Base-by-base conservation (phyloP, 768 basidiomycete genomes). In the Tylopilus plumbeoviolaceoides region DNA sequence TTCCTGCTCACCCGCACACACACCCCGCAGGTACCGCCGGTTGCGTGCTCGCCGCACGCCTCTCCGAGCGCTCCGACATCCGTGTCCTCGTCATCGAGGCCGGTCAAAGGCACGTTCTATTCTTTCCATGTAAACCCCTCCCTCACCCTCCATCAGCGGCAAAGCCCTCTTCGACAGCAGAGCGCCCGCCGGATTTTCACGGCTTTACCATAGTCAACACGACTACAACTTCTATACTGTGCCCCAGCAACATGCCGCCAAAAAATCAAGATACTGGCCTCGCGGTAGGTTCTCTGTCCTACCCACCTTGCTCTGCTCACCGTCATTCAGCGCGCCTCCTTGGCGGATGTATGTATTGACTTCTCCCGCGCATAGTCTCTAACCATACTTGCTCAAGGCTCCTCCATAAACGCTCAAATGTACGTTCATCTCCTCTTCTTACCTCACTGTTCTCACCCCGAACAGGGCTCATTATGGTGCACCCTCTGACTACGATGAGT, bases 401-500 rank as follows among this genome's bases (percentile, higher is more conserved):
- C 83, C 5, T 75, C 83, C 2, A 78, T 87, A 44, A 89, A 89
- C 59, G 86, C 85, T 1, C 66, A 69, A 64, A 73, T 80, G 78
- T 74, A 51, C 12, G 62, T 56, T 35, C 3, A 7, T 9, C 14
- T 15, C 25, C 35, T 20, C 14, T 8, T 5, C n/a, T 42, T 7
- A 20, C 14, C 12, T 21, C 36, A 8, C 7, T n/a, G 7, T 44
- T 3, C 56, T 66, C 43, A 70, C 25, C 18, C 17, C 11, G 11
- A 15, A 5, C 28, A 69, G 68, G 43, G 80, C 78, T 39, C 87
- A 88, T 14, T 80, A 78, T 25, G 84, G 84, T 20, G 74, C 83
- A 23, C 85, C 87, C 4, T 78, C 78, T 2, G 87, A 89, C 60
- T 87, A 81, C 50, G 81, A 87, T 57, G 79, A 87, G 64, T 87